Evolutionary conservation across 1,284 basidiomycete genomes (phyloP).

Genomic region (Tremellales sp.): DNA sequence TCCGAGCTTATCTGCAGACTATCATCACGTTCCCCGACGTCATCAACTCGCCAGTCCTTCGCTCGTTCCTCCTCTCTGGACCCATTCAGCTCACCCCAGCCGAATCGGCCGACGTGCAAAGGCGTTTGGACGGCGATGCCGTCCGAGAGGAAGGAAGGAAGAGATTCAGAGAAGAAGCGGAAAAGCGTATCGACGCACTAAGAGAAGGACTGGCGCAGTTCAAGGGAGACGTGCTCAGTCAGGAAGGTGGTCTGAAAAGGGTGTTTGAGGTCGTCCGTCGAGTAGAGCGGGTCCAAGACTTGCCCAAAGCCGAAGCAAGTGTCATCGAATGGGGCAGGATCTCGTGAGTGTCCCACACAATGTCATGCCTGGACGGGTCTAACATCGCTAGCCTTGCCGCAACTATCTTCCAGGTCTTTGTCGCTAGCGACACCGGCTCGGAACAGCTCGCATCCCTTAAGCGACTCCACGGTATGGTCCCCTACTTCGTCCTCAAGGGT

Average conservation of each 20-base stretch:
- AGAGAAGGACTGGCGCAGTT: slow-evolving; percentile 78
- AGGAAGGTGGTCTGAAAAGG: slow-evolving; percentile 79
- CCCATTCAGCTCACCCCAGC: slow-evolving; percentile 66
- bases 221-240: slow-evolving; percentile 84
- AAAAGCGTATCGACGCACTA: slow-evolving; percentile 79
- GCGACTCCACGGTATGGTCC: slow-evolving; percentile 92
- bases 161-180: slow-evolving; percentile 82
- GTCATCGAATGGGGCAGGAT: slow-evolving; percentile 96
- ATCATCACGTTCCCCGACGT: slow-evolving; percentile 71
- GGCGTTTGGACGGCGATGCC: slow-evolving; percentile 85
- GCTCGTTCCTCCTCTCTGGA: slow-evolving; percentile 76
- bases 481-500: slow-evolving; percentile 92
- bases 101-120: slow-evolving; percentile 74
- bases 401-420: slow-evolving; percentile 90
- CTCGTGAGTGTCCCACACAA: slow-evolving; percentile 67
- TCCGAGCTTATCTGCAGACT: slow-evolving; percentile 83
- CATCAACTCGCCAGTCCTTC: slow-evolving; percentile 77
- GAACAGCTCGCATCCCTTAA: slow-evolving; percentile 84
- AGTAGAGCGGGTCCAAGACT: slow-evolving; percentile 69
- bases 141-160: slow-evolving; percentile 81
- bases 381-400: slow-evolving; percentile 69
- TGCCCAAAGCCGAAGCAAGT: slow-evolving; percentile 81
- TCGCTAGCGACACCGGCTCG: slow-evolving; percentile 88
- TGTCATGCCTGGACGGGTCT: not conserved
- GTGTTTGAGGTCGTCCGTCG: slow-evolving; percentile 84